Conservation (phyloP, 1,139 yeast species). For the Groenewaldozyma auringiensis region DNA sequence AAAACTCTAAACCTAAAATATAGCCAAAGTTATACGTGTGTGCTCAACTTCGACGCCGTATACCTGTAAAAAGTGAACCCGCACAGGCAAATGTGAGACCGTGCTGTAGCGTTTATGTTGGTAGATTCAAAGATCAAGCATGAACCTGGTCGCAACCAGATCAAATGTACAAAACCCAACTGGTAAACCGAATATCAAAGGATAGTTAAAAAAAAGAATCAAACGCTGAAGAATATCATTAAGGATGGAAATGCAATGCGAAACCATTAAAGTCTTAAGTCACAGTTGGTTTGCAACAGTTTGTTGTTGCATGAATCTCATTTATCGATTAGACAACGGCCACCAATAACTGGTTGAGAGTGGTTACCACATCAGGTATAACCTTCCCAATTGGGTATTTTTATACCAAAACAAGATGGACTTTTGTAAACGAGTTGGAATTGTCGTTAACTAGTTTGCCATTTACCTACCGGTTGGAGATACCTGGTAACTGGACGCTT, state of each 20-base stretch:
- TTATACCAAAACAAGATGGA: too few relatives aligned
- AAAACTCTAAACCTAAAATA: too few relatives aligned
- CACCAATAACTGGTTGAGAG: too few relatives aligned
- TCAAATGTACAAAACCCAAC: neutral
- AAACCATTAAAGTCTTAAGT: neutral
- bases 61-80: neutral
- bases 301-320: neutral
- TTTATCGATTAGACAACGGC: neutral
- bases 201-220: neutral
- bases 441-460: too few relatives aligned
- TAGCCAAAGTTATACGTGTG: too few relatives aligned
- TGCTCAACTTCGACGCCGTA: neutral
- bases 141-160: neutral
- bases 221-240: neutral
- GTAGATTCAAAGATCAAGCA: neutral
- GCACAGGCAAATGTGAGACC: neutral
- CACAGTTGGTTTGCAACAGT: neutral
- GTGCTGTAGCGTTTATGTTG: neutral
- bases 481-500: too few relatives aligned
- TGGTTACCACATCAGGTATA: too few relatives aligned
- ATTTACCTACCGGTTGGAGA: too few relatives aligned
- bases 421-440: neutral
- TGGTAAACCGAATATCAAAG: neutral
- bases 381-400: too few relatives aligned
- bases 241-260: neutral